Conservation (phyloP, 108 stramenopile species). For the Cyclotella atomus region DNA sequence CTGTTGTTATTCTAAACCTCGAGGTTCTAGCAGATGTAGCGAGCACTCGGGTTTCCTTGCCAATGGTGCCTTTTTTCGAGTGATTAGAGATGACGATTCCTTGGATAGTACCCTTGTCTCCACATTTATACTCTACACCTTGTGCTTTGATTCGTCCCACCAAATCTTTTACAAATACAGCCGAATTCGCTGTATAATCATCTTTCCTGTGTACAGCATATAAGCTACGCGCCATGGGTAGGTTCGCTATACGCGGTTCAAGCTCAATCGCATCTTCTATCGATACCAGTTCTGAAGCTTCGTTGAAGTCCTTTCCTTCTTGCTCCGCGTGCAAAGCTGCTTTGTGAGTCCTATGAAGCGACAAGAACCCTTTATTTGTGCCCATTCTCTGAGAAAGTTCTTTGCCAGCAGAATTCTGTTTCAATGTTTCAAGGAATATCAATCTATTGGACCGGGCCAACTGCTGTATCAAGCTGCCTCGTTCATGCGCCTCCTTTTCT, state of each 20-base stretch:
- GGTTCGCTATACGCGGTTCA: conserved; percentile 39
- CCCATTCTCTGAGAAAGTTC: conserved; percentile 34
- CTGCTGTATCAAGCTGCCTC: conserved; percentile 35
- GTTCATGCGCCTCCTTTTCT: conserved; percentile 36
- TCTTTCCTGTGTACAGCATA: conserved; percentile 35
- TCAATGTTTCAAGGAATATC: conserved; percentile 25
- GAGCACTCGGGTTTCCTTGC: not conserved
- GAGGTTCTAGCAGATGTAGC: not conserved
- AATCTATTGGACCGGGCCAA: conserved; percentile 43
- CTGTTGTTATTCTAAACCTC: conserved; percentile 28
- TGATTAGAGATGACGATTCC: conserved; percentile 2
- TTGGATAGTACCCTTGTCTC: conserved; percentile 9
- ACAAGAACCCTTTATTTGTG: conserved; percentile 40
- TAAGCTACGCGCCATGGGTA: conserved; percentile 27
- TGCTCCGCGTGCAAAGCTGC: conserved; percentile 34
- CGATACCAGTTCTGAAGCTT: conserved; percentile 21
- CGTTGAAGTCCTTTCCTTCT: conserved; percentile 34
- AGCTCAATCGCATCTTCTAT: conserved; percentile 39
- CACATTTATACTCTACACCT: conserved; percentile 29
- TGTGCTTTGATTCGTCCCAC: conserved; percentile 15
- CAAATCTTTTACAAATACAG: conserved; percentile 29
- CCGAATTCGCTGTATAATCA: conserved; percentile 45
- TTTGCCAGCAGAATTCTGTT: not conserved
- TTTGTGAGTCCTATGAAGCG: conserved; percentile 34
- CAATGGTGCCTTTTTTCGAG: not conserved